Percentiles rank a stretch among this genome's conserved stretches.
phyloP scores from a whole-genome alignment of 2,329 filamentous ascomycete species.

The Diaporthe helianthi region DNA sequence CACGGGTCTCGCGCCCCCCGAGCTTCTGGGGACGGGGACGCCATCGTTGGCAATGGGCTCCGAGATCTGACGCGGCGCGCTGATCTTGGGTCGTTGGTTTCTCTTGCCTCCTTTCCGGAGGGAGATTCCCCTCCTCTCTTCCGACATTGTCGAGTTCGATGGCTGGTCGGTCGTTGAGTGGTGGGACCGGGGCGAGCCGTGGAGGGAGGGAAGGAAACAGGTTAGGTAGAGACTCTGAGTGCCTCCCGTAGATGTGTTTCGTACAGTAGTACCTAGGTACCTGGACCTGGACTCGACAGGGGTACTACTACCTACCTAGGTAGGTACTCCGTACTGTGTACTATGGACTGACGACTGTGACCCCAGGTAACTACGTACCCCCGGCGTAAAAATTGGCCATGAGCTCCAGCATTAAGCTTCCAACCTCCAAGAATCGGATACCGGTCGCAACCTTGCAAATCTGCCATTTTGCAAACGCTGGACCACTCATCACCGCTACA shows the following conservation, averaged over 20 bases:
- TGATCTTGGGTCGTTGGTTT: conserved; percentile 67
- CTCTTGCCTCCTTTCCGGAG: conserved; percentile 67
- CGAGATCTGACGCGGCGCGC: conserved; percentile 69
- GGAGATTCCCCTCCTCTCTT: conserved; percentile 45
- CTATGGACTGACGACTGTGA: not conserved
- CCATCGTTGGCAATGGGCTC: conserved; percentile 63
- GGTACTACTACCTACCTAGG: too few species aligned
- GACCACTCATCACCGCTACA: not conserved
- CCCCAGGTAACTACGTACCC: conserved; percentile 21
- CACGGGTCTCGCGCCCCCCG: conserved; percentile 43
- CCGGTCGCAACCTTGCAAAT: not conserved
- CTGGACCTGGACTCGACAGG: too few species aligned
- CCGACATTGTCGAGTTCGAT: conserved; percentile 15
- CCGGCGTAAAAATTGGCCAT: conserved; percentile 25
- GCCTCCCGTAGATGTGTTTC: conserved; percentile 27
- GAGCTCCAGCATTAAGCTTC: conserved; percentile 22
- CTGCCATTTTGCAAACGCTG: not conserved
- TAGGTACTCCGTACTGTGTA: not conserved
- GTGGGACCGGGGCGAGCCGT: not conserved
- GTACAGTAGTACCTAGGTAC: conserved; percentile 4
- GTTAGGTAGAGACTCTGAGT: not conserved
- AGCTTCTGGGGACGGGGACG: conserved; percentile 44
- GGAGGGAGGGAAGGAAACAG: not conserved
- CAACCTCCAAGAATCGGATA: conserved; percentile 18
- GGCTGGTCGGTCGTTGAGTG: not conserved